These are phyloP conservation scores for Xylaria sp. DNA, from an alignment of 2,329 filamentous ascomycete genomes.

Conservation along the genomic window DNA sequence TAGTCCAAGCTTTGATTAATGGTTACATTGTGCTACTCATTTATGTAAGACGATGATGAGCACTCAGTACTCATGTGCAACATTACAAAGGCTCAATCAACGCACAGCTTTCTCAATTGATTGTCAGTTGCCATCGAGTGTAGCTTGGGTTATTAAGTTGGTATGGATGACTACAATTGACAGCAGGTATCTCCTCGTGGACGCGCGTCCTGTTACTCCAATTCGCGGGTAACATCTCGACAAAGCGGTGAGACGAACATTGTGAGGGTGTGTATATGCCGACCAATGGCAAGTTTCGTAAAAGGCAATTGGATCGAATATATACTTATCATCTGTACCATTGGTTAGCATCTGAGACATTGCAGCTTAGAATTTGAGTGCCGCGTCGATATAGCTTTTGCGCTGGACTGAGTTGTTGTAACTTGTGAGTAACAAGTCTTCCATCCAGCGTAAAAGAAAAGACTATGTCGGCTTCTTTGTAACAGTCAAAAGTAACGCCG, in stretches of 20 bases:
- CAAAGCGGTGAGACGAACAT: conserved; percentile 1
- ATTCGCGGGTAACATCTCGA: neutral
- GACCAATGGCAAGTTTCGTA: neutral
- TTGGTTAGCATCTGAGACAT: neutral
- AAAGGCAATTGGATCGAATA: neutral
- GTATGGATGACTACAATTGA: neutral
- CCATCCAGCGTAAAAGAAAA: neutral
- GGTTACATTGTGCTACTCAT: too few species aligned
- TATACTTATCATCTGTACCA: neutral
- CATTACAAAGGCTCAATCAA: neutral
- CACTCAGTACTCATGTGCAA: neutral
- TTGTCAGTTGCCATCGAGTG: neutral
- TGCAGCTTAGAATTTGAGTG: neutral
- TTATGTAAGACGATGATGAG: neutral
- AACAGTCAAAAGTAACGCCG: too few species aligned
- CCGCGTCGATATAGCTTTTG: too few species aligned
- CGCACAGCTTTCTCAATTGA: neutral
- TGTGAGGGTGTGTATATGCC: neutral
- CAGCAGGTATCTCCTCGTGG: neutral
- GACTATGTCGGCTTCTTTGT: too few species aligned
- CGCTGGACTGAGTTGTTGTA: too few species aligned
- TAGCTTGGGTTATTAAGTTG: neutral
- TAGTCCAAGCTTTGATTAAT: too few species aligned
- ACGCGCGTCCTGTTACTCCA: neutral
- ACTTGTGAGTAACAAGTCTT: too few species aligned